Conservation (phyloP, 345 rosid species). For the Carallia pectinifolia region DNA sequence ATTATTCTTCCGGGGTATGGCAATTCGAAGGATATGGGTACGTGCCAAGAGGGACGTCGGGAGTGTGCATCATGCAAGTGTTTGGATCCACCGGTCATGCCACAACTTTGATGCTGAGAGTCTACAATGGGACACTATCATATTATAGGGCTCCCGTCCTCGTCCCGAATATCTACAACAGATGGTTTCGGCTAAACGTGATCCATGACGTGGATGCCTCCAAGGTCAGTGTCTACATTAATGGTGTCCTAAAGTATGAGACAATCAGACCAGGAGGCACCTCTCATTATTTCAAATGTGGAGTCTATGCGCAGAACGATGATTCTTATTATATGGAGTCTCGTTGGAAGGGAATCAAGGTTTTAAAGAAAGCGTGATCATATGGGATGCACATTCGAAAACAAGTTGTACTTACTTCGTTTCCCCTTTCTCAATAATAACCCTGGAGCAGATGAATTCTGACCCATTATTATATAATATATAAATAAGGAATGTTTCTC, state of each 20-base stretch:
- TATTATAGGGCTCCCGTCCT: slow-evolving; percentile 20
- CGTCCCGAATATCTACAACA: slow-evolving; percentile 20
- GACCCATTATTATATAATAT: too few species aligned
- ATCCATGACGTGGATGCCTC: slow-evolving; percentile 26
- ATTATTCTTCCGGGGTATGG: slow-evolving; percentile 33
- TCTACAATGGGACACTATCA: slow-evolving; percentile 34
- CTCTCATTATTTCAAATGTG: slow-evolving; percentile 28
- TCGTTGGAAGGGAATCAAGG: slow-evolving; percentile 28
- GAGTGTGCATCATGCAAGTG: slow-evolving; percentile 36
- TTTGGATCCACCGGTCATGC: slow-evolving; percentile 26
- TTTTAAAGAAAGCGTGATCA: neutral
- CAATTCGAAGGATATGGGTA: slow-evolving; percentile 38
- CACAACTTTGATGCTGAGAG: slow-evolving; percentile 28
- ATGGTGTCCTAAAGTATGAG: slow-evolving; percentile 5
- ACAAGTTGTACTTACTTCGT: too few species aligned
- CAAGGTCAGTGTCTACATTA: slow-evolving; percentile 15
- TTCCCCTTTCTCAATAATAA: too few species aligned
- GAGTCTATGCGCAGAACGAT: slow-evolving; percentile 21
- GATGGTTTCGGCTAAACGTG: slow-evolving; percentile 28
- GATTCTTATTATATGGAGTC: slow-evolving; percentile 27
- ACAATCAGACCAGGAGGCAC: slow-evolving; percentile 20
- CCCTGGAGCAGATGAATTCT: too few species aligned
- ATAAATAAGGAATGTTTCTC: too few species aligned
- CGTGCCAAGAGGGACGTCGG: slow-evolving; percentile 30
- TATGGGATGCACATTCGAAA: too few species aligned